A percentile compares a stretch with the other conserved stretches of the same genome.
Conservation (phyloP, 2,329 filamentous ascomycete species). For the Botrytis aclada region DNA sequence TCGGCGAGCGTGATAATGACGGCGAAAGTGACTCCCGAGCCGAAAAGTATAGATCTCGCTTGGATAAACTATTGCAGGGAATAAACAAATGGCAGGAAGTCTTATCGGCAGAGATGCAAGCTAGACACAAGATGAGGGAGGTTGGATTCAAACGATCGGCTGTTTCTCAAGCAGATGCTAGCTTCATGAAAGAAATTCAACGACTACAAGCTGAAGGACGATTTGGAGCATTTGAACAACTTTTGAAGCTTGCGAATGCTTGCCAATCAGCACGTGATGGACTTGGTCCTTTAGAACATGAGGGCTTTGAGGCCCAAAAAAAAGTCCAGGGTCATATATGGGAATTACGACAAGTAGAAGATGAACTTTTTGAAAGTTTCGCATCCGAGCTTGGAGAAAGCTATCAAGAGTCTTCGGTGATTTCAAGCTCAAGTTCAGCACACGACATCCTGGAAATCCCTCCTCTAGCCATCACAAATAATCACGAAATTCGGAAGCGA, state of each 20-base stretch:
- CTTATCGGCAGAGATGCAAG: slow-evolving; percentile 24
- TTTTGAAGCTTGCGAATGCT: slow-evolving; percentile 21
- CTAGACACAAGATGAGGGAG: slow-evolving; percentile 29
- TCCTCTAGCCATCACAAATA: background rate
- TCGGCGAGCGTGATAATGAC: background rate
- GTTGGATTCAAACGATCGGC: slow-evolving; percentile 26
- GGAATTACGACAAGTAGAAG: slow-evolving; percentile 26
- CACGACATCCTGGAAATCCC: background rate
- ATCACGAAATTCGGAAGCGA: background rate
- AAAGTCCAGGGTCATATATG: slow-evolving; percentile 28
- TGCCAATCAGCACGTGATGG: slow-evolving; percentile 31
- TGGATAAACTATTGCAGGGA: slow-evolving; percentile 23
- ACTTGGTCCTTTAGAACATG: slow-evolving; percentile 30
- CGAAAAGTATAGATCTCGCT: slow-evolving; percentile 17
- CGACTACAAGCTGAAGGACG: slow-evolving; percentile 23
- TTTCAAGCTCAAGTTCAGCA: slow-evolving; percentile 2
- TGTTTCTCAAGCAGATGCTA: slow-evolving; percentile 27
- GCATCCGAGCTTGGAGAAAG: slow-evolving; percentile 24
- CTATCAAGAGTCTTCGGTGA: slow-evolving; percentile 12
- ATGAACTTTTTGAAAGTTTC: slow-evolving; percentile 22
- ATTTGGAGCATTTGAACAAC: slow-evolving; percentile 18
- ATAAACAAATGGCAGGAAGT: slow-evolving; percentile 21
- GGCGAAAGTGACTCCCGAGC: background rate
- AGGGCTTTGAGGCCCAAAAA: slow-evolving; percentile 27
- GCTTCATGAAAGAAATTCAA: slow-evolving; percentile 32